These are phyloP conservation scores for Tremella mesenterica DNA, from an alignment of 768 basidiomycete genomes.

Conservation along the genomic window DNA sequence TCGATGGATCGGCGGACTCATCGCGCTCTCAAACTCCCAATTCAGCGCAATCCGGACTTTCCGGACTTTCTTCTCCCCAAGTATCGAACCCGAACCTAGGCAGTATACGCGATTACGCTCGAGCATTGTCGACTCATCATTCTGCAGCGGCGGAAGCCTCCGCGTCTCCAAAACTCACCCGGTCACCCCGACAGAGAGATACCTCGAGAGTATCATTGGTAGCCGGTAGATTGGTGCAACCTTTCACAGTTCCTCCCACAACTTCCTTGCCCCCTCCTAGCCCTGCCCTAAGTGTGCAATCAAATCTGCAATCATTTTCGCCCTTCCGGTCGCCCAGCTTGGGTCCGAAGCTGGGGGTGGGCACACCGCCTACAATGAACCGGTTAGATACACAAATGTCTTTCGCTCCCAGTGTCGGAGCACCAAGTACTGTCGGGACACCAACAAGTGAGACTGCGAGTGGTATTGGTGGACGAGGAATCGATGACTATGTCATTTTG, in stretches of 20 bases:
- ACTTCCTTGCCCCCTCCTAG: conserved; percentile 34
- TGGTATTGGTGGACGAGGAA: conserved; percentile 57
- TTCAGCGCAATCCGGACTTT: too few relatives aligned
- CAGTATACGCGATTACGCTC: conserved; percentile 29
- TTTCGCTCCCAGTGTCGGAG: conserved; percentile 41
- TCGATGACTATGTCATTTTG: conserved; percentile 77
- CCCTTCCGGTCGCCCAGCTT: conserved; percentile 32
- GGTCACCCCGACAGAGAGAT: conserved; percentile 29
- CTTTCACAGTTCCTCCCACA: conserved; percentile 34
- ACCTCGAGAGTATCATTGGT: conserved; percentile 34
- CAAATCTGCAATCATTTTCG: conserved; percentile 38
- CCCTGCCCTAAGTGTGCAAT: conserved; percentile 14
- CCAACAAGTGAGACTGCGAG: conserved; percentile 42
- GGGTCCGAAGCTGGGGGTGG: neutral
- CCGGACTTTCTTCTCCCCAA: neutral
- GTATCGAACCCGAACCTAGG: conserved; percentile 15
- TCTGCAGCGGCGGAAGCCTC: neutral
- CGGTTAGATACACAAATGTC: conserved; percentile 38
- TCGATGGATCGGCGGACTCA: conserved; percentile 9
- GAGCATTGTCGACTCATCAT: conserved; percentile 9
- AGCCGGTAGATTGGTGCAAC: conserved; percentile 39
- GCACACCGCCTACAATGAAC: conserved; percentile 9
- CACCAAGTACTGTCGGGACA: conserved; percentile 39
- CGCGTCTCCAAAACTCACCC: neutral
- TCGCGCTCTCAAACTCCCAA: conserved; percentile 15